Evolutionary conservation across 2,329 filamentous ascomycete species (phyloP).

Genomic region (Rhynchosporium secalis): DNA sequence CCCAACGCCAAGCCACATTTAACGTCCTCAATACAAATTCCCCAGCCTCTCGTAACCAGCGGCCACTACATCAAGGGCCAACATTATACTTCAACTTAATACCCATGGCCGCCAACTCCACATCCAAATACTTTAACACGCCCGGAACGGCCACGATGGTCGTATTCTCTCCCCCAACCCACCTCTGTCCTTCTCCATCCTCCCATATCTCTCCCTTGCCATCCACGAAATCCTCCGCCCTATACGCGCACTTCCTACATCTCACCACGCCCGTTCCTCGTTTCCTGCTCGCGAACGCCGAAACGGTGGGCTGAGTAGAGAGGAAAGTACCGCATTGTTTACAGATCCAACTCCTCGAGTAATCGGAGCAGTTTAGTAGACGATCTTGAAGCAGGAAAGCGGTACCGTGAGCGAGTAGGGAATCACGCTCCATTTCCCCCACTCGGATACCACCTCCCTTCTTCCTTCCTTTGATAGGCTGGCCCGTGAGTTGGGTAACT

Average conservation of each 20-base stretch:
- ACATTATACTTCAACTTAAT: conserved; percentile 93
- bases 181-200: conserved; percentile 81
- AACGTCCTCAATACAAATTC: too few relatives aligned
- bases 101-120: conserved; percentile 95
- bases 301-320: conserved; percentile 78
- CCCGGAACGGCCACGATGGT: conserved; percentile 90
- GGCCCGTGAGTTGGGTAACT: conserved; percentile 84
- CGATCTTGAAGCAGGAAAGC: conserved; percentile 94
- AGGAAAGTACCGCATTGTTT: conserved; percentile 87
- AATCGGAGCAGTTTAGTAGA: conserved; percentile 95
- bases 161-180: conserved; percentile 86
- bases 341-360: conserved; percentile 86
- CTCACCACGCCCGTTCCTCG: conserved; percentile 69
- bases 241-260: conserved; percentile 72
- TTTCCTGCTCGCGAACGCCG: conserved; percentile 63
- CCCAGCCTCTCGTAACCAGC: too few relatives aligned
- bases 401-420: conserved; percentile 89
- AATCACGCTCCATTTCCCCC: conserved; percentile 98
- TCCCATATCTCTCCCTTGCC: conserved; percentile 82
- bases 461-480: conserved; percentile 95
- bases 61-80: conserved; percentile 37
- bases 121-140: conserved; percentile 89
- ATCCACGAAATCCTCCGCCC: conserved; percentile 39
- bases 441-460: conserved; percentile 98
- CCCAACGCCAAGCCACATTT: conserved; percentile 19